Base-by-base conservation (phyloP, 192 early-diverging fungal genomes). In the Coemansia umbellata region DNA sequence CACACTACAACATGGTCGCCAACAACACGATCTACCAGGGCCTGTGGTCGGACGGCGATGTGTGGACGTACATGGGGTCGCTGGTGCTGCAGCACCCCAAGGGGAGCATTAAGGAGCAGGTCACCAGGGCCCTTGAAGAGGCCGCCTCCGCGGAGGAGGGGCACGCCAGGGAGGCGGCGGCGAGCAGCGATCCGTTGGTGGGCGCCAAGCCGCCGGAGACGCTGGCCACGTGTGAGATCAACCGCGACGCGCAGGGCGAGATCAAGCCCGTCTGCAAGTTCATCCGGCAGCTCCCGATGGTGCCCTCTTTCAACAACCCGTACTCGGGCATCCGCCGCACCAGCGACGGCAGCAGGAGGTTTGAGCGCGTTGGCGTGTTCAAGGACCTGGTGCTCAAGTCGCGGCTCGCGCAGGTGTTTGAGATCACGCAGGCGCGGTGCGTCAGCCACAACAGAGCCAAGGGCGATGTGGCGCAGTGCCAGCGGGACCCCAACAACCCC, bases 1-100 rank as follows among this genome's bases (percentile, higher is more conserved):
- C 71, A 14, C 71, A 74, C 26, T 74, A 74, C 55, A 74, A 74
- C 32, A 74, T 74, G 71, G 60, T 74, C 4, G 60, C 71, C 14
- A 74, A 74, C 55, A 74, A 74, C 40, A 74, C 71, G 0, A 74
- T 74, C 17, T 74, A 74, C 60, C 71, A 74, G 52, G 71, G 71
- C 10, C 44, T 74, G 60, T 74, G 71, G 71, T 67, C 64, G 4
- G 71, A 74, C 19, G 71, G 71, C 51, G 64, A 74, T 21, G 47
- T 67, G 11, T 74, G 71, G 71, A 74, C 64, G 3, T 74, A 74
- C 27, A 60, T 74, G 60, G 71, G 71, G 2, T 74, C 71, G n/a
- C 60, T 74, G 0, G 47, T 74, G 2, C 37, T 74, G 48, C 71
- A 74, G 65, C 71, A 74, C 22, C 65, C 71, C 0, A 74, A 68